Evolutionary conservation across 164 flowering plant species (phyloP), one percentile per base, ranked within the genome.

Genomic region (Piper betle): DNA sequence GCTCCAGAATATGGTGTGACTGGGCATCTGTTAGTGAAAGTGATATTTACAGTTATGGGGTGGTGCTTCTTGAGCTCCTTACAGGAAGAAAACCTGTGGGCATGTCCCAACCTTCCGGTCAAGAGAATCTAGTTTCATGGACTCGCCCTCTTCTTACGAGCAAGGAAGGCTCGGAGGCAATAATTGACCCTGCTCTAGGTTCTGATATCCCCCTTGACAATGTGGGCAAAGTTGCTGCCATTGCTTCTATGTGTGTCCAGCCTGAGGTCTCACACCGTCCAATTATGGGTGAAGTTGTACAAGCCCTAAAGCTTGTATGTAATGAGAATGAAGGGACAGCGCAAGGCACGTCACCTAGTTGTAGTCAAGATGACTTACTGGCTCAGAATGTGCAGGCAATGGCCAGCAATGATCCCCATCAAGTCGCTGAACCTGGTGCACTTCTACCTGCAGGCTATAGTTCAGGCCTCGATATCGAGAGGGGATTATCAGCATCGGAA

Each of bases 1-100:
- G 98, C 98, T 55, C 98, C 98, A 19, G 98, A 92, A 70, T 92
- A 92, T 70, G 98, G 96, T 42, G 85, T 92, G 98, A 92, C 98
- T 0, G 98, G 98, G 6, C 98, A 92, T 79, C 93, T 92, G 71
- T 95, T 92, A 5, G 96, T 92, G 40, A 92, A 70, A 92, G 98
- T 61, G 98, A 92, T 66, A 96, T 89, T 50, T 92, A 92, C 74
- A 92, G 98, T 78, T 92, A 92, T 57, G 98, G 98, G 3, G 96
- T 89, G 25, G 98, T 92, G 43, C 91, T 92, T 61, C 96, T 92
- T 40, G 96, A 92, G 80, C 91, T 92, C 59, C 78, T 92, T 55
- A 80, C 96, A 3, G 96, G 96, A 55, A 82, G 85, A 64, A 92
- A 85, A 72, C 98, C 98, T 10, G 86, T 92, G 17, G 95, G 89